These are phyloP conservation scores for Agaricales sp. DNA, from an alignment of 1,284 basidiomycete species.

Conservation along the genomic window DNA sequence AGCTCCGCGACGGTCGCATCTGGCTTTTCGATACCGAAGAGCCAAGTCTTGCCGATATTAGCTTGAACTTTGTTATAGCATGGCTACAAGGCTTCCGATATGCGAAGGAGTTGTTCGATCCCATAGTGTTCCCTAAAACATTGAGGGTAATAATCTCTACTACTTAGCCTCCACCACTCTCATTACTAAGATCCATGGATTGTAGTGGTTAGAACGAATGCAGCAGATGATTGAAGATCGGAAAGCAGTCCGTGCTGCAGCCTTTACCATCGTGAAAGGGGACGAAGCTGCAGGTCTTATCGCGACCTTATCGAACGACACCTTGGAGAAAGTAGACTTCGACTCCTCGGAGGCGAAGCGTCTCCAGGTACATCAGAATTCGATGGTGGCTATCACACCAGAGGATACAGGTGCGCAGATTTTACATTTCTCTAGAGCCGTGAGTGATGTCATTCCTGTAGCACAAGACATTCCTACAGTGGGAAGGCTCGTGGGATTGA, in stretches of 20 bases:
- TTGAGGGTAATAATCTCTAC: slow-evolving; percentile 24
- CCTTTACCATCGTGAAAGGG: neutral
- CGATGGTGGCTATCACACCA: neutral
- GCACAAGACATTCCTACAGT: slow-evolving; percentile 30
- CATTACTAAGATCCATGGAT: neutral
- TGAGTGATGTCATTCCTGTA: too few relatives aligned
- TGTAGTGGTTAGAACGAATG: neutral
- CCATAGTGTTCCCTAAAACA: slow-evolving; percentile 27
- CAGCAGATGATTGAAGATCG: neutral
- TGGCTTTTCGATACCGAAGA: slow-evolving; percentile 46
- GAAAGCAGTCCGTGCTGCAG: neutral
- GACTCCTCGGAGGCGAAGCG: neutral
- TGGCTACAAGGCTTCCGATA: slow-evolving; percentile 31
- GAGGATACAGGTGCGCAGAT: too few relatives aligned
- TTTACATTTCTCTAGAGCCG: neutral
- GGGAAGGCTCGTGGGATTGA: slow-evolving; percentile 41
- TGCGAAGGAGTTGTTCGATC: slow-evolving; percentile 27
- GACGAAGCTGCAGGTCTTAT: neutral
- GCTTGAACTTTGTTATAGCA: slow-evolving; percentile 33
- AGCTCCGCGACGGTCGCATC: slow-evolving; percentile 42
- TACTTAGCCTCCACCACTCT: neutral
- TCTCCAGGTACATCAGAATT: neutral
- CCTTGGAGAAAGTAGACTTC: neutral
- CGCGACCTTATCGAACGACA: neutral
- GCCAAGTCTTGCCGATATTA: slow-evolving; percentile 41